These are phyloP conservation scores for Candida quercuum DNA, from an alignment of 805 yeast genomes.

Conservation along the genomic window DNA sequence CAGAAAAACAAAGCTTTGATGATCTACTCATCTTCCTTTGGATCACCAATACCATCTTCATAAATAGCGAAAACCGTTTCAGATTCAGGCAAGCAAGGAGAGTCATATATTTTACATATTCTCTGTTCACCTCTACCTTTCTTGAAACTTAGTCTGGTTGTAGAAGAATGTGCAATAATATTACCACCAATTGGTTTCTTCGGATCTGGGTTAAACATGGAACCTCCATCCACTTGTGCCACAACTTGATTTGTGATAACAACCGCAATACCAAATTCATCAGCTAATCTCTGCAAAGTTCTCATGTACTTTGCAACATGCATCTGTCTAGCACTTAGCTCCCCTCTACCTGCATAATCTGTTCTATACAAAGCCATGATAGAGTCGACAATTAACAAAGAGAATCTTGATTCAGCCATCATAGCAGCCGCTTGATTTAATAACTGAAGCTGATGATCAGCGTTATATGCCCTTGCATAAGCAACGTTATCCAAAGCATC, in stretches of 20 bases:
- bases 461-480: conserved; percentile 94
- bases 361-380: conserved; percentile 96
- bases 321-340: conserved; percentile 88
- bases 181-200: conserved; percentile 99
- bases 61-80: conserved; percentile 94
- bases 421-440: conserved; percentile 86
- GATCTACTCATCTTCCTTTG: conserved; percentile 49
- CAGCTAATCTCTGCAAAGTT: conserved; percentile 86
- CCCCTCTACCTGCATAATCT: conserved; percentile 94
- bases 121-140: conserved; percentile 92
- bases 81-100: conserved; percentile 94
- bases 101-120: conserved; percentile 90
- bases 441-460: conserved; percentile 89
- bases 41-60: conserved; percentile 96
- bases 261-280: conserved; percentile 96
- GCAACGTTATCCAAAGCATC: conserved; percentile 97
- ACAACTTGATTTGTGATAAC: conserved; percentile 95
- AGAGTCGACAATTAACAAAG: conserved; percentile 89
- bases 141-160: conserved; percentile 84
- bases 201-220: conserved; percentile 87
- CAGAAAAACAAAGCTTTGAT: conserved; percentile 1
- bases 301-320: conserved; percentile 93
- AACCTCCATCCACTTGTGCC: conserved; percentile 91
- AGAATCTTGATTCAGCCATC: conserved; percentile 94
- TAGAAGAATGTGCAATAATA: conserved; percentile 93